These are phyloP conservation scores for Coemansia sp. DNA, from an alignment of 192 early-diverging fungal genomes.

Conservation along the genomic window DNA sequence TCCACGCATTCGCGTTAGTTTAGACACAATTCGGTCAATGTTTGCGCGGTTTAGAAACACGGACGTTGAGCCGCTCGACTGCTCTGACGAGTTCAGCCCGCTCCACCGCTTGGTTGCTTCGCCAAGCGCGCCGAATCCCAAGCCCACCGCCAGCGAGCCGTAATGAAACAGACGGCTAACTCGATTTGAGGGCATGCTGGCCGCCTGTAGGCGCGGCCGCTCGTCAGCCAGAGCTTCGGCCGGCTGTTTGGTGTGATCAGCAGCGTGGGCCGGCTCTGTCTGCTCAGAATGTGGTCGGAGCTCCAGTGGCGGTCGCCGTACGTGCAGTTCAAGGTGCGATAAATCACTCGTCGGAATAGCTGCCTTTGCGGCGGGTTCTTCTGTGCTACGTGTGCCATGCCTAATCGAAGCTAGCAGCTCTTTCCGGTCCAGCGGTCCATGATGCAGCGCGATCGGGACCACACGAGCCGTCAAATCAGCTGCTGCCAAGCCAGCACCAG, in stretches of 20 bases:
- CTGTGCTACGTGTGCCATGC: neutral
- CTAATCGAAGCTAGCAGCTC: conserved; percentile 11
- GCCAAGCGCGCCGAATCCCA: conserved; percentile 67
- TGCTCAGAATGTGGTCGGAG: conserved; percentile 8
- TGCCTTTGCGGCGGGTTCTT: neutral
- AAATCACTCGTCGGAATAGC: conserved; percentile 18
- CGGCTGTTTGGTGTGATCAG: neutral
- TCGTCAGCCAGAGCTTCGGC: neutral
- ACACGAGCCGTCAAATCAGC: neutral
- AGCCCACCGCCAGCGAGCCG: conserved; percentile 65
- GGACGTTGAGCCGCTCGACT: conserved; percentile 39
- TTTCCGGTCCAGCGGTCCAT: conserved; percentile 20
- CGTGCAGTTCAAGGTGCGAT: conserved; percentile 10
- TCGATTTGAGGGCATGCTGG: conserved; percentile 71
- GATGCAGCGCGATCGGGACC: conserved; percentile 17
- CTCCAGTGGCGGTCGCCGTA: conserved; percentile 25
- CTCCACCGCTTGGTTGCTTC: conserved; percentile 62
- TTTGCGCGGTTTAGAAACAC: conserved; percentile 70
- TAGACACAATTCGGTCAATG: conserved; percentile 80
- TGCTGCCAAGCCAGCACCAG: neutral
- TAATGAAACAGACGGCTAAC: conserved; percentile 78
- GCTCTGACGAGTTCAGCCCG: conserved; percentile 40
- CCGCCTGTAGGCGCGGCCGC: conserved; percentile 15
- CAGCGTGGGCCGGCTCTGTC: neutral
- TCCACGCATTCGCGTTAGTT: conserved; percentile 88